Evolutionary conservation across 1,139 yeast species (phyloP).

Genomic region (Yamadazyma mexicana): DNA sequence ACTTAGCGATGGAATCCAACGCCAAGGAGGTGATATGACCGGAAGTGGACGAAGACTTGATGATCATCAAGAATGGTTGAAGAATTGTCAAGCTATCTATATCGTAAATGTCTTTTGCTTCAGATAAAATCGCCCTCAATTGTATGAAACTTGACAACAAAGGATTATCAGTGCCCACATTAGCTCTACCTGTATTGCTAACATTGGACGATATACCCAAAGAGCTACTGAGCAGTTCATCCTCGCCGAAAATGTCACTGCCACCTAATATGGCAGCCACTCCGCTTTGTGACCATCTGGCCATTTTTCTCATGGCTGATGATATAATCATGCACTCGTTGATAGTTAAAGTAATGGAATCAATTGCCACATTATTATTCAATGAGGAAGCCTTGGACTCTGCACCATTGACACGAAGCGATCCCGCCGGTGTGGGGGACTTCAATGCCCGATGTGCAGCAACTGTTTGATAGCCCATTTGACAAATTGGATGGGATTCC

Average conservation of each 20-base stretch:
- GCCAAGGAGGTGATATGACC: constrained; percentile 87
- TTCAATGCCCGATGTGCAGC: constrained; percentile 2
- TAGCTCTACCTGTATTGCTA: constrained; percentile 14
- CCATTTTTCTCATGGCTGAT: constrained; percentile 87
- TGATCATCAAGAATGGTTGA: constrained; percentile 85
- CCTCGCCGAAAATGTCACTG: constrained; percentile 40
- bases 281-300: constrained; percentile 80
- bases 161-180: constrained; percentile 49
- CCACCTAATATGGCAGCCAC: constrained; percentile 85
- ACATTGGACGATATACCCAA: constrained; percentile 25
- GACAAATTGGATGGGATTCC: no score
- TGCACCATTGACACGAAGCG: not conserved
- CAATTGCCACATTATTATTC: constrained; percentile 44
- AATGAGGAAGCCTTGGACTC: not conserved
- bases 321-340: constrained; percentile 87
- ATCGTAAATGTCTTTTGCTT: constrained; percentile 49
- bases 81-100: constrained; percentile 74
- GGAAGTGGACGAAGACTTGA: constrained; percentile 81
- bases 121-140: constrained; percentile 68
- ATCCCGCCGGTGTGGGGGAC: constrained; percentile 13
- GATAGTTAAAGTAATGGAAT: constrained; percentile 80
- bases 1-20: constrained; percentile 70
- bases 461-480: not conserved
- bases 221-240: constrained; percentile 30
- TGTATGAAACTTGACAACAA: constrained; percentile 80